Percentiles rank a stretch among this genome's conserved stretches.
phyloP scores from a whole-genome alignment of 169 alveolate genomes.

The Eimeria necatrix region DNA sequence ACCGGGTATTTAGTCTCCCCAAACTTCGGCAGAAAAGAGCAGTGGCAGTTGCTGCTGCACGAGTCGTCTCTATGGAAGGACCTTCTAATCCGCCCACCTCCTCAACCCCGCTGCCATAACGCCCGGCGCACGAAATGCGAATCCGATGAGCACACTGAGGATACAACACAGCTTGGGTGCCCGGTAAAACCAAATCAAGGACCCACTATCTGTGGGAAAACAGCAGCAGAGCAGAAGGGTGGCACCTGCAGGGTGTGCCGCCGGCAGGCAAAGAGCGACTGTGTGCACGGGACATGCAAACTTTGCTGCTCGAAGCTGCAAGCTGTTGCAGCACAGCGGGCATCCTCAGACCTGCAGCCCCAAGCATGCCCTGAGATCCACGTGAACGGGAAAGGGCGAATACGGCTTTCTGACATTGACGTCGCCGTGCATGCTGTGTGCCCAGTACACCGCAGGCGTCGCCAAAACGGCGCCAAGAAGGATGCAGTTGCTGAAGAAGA shows the following conservation, averaged over 20 bases:
- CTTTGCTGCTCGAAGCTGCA: slow-evolving; percentile 79
- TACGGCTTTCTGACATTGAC: slow-evolving; percentile 23
- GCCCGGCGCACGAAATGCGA: neutral
- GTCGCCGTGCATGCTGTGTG: slow-evolving; percentile 13
- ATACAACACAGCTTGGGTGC: neutral
- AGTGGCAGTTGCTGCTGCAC: slow-evolving; percentile 67
- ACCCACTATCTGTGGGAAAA: neutral
- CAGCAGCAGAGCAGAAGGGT: neutral
- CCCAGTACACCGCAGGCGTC: slow-evolving; percentile 68
- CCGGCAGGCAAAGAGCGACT: slow-evolving; percentile 73
- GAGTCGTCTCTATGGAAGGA: slow-evolving; percentile 39
- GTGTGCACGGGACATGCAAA: slow-evolving; percentile 73
- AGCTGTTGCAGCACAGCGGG: slow-evolving; percentile 51
- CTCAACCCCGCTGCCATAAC: neutral
- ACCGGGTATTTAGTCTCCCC: slow-evolving; percentile 77
- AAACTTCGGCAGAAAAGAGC: neutral
- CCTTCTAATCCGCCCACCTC: slow-evolving; percentile 42
- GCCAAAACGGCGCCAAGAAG: neutral
- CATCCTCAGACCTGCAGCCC: neutral
- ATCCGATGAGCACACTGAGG: neutral
- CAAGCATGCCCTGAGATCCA: slow-evolving; percentile 22
- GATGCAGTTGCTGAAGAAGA: slow-evolving; percentile 3
- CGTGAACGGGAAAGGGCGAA: slow-evolving; percentile 52
- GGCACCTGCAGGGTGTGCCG: slow-evolving; percentile 52
- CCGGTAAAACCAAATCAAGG: neutral